phyloP scores from a whole-genome alignment of 306 rosid species.

The Cyamopsis tetragonoloba region DNA sequence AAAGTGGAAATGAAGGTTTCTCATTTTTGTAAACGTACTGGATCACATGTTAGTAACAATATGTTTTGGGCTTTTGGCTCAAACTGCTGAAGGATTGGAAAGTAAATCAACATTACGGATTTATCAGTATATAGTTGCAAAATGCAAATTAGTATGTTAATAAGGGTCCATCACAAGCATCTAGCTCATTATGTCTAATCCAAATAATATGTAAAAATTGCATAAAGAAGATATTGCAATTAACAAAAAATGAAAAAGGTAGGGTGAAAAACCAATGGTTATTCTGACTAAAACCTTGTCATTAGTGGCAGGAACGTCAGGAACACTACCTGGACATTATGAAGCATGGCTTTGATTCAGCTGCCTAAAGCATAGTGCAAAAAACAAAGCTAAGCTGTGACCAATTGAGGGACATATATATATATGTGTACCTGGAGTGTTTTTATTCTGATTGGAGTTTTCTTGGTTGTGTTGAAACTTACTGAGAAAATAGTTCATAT shows the following conservation, averaged over 20 bases:
- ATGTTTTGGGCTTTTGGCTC: conserved; percentile 33
- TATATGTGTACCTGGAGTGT: too few species aligned
- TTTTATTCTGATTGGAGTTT: too few species aligned
- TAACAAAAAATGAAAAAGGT: too few species aligned
- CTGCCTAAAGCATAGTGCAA: too few species aligned
- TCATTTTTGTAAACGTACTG: conserved; percentile 52
- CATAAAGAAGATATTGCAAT: not conserved
- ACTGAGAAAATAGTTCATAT: too few species aligned
- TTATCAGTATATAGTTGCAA: conserved; percentile 17
- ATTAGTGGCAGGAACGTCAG: not conserved
- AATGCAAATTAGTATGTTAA: conserved; percentile 11
- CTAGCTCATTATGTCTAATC: conserved; percentile 1
- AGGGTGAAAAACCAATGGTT: too few species aligned
- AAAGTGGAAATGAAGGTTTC: conserved; percentile 45
- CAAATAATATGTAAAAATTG: not conserved
- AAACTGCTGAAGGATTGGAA: conserved; percentile 21
- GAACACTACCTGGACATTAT: too few species aligned
- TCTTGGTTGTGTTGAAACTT: too few species aligned
- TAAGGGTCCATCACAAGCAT: conserved; percentile 4
- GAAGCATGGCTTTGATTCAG: too few species aligned
- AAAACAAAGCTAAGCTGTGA: too few species aligned
- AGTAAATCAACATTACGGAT: conserved; percentile 25
- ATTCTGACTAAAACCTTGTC: not conserved
- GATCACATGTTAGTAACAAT: conserved; percentile 21
- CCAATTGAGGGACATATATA: too few species aligned